phyloP scores from a whole-genome alignment of 352 stramenopile genomes.

The Phytophthora pluvialis region DNA sequence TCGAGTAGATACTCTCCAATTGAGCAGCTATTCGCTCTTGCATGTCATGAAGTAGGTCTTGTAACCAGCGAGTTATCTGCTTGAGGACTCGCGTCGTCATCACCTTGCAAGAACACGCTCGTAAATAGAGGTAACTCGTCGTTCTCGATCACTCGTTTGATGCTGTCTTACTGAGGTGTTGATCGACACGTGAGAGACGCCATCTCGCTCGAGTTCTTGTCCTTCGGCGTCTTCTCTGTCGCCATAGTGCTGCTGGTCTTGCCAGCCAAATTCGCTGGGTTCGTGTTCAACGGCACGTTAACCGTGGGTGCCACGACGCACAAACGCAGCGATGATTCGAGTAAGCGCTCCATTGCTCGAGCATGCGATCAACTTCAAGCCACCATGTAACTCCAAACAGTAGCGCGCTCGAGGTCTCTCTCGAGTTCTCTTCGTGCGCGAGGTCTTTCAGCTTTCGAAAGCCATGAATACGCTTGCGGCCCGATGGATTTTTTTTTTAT shows the following conservation, averaged over 20 bases:
- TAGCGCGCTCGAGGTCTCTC: too few relatives aligned
- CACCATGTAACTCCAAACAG: too few relatives aligned
- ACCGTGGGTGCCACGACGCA: conserved; percentile 86
- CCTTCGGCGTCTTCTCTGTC: neutral
- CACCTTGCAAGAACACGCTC: conserved; percentile 53
- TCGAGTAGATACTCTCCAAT: conserved; percentile 48
- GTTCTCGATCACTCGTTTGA: conserved; percentile 65
- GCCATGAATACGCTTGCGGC: too few relatives aligned
- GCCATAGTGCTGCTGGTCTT: neutral
- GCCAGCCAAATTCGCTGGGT: neutral
- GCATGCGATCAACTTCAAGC: conserved; percentile 22
- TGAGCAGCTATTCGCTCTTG: conserved; percentile 71
- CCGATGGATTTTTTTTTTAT: too few relatives aligned
- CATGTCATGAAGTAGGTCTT: conserved; percentile 72
- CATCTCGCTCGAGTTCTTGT: neutral
- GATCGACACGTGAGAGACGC: conserved; percentile 34
- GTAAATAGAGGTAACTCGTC: conserved; percentile 71
- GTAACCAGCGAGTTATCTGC: conserved; percentile 50
- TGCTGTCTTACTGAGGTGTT: conserved; percentile 41
- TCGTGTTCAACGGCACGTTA: conserved; percentile 56
- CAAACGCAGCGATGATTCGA: conserved; percentile 63
- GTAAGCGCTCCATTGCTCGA: conserved; percentile 38
- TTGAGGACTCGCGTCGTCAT: conserved; percentile 36
- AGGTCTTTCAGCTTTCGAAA: too few relatives aligned
- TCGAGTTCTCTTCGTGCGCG: too few relatives aligned